phyloP scores from a whole-genome alignment of 208 protist genomes.

The Angomonas ambiguus region DNA sequence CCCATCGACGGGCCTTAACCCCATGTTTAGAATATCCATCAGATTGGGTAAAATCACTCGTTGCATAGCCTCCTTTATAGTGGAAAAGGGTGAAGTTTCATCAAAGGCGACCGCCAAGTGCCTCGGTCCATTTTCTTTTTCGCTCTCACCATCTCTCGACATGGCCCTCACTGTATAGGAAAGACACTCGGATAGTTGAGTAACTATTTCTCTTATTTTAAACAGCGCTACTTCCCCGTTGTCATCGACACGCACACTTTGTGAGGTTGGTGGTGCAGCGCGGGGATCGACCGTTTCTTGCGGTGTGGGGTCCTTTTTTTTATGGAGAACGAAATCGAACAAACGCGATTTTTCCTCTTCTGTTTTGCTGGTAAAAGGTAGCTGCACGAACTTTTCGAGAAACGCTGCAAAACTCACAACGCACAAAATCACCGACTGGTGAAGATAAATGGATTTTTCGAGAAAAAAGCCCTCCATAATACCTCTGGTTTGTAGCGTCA shows the following conservation, averaged over 20 bases:
- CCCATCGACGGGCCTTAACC: not conserved
- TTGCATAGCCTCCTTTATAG: not conserved
- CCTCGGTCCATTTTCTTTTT: not conserved
- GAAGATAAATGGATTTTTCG: not conserved
- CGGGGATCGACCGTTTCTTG: not conserved
- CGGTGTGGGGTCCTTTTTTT: not conserved
- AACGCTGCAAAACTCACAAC: not conserved
- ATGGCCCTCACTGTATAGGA: not conserved
- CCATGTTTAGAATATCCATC: not conserved
- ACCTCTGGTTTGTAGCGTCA: not conserved
- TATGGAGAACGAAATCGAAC: not conserved
- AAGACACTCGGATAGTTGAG: not conserved
- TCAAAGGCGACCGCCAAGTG: not conserved
- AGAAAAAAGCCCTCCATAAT: not conserved
- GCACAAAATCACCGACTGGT: not conserved
- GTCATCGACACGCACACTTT: no score
- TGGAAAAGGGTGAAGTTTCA: not conserved
- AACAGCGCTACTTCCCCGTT: no score
- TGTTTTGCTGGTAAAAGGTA: not conserved
- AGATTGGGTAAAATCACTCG: not conserved
- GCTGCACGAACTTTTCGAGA: not conserved
- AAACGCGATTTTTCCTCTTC: not conserved
- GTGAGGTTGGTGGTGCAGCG: no score
- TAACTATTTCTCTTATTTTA: not conserved
- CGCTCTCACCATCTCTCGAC: not conserved